These are phyloP conservation scores for Scytalidium lignicola DNA, from an alignment of 2,329 filamentous ascomycete species.

Conservation along the genomic window DNA sequence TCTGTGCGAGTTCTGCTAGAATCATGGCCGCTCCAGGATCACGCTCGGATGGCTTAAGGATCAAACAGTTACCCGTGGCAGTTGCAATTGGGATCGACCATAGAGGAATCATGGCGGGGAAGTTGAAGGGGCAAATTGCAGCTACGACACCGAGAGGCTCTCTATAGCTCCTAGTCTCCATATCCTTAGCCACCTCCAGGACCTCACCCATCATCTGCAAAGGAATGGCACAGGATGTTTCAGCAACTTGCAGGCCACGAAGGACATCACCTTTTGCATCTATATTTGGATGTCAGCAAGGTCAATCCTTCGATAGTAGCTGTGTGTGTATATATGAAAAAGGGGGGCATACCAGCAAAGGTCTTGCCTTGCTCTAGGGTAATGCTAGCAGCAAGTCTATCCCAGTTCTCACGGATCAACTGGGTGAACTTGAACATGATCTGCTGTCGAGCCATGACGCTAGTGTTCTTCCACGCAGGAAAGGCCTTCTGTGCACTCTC, in stretches of 20 bases:
- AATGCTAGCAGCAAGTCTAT: conserved; percentile 77
- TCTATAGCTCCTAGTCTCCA: conserved; percentile 79
- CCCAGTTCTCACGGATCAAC: conserved; percentile 79
- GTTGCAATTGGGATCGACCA: conserved; percentile 86
- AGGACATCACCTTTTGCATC: conserved; percentile 80
- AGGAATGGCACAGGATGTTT: conserved; percentile 74
- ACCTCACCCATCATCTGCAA: conserved; percentile 80
- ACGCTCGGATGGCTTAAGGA: conserved; percentile 82
- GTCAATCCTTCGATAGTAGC: background rate
- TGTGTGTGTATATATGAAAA: background rate
- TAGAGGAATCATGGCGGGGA: conserved; percentile 89
- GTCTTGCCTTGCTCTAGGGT: conserved; percentile 88
- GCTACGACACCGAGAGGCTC: conserved; percentile 78
- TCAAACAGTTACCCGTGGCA: conserved; percentile 75
- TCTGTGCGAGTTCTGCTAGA: conserved; percentile 70
- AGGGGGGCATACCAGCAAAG: conserved; percentile 45
- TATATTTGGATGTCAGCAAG: conserved; percentile 8
- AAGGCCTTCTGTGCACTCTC: conserved; percentile 73
- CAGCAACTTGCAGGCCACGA: conserved; percentile 76
- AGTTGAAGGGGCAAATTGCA: conserved; percentile 87
- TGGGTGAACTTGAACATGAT: conserved; percentile 84
- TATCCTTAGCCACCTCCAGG: conserved; percentile 81
- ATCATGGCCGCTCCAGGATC: conserved; percentile 84
- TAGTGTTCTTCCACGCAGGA: conserved; percentile 66
- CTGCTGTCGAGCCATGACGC: conserved; percentile 69